These are phyloP conservation scores for Colletotrichum noveboracense DNA, from an alignment of 2,329 filamentous ascomycete genomes.

Conservation along the genomic window DNA sequence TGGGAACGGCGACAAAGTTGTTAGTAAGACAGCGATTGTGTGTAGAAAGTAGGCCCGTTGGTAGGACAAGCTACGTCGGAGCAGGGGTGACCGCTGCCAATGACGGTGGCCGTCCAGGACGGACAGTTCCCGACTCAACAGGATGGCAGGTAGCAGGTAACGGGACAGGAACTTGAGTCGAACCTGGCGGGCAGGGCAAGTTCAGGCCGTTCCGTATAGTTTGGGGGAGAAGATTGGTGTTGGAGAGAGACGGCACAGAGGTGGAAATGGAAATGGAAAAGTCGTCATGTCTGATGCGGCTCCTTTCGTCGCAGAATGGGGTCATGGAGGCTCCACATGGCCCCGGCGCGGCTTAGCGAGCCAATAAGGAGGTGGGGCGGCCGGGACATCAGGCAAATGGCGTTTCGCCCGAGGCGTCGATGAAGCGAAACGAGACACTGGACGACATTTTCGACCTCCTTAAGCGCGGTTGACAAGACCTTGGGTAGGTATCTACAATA, in stretches of 20 bases:
- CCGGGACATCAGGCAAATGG: slow-evolving; percentile 34
- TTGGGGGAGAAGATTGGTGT: not conserved
- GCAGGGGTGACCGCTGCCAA: not conserved
- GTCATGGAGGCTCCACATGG: slow-evolving; percentile 24
- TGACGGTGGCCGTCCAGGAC: not conserved
- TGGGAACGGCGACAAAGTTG: not conserved
- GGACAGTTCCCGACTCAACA: slow-evolving; percentile 9
- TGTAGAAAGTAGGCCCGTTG: not conserved
- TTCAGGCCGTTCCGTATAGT: not conserved
- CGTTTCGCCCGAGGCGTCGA: slow-evolving; percentile 44
- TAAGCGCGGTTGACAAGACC: slow-evolving; percentile 2
- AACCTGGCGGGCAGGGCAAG: slow-evolving; percentile 6
- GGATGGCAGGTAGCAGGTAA: slow-evolving; percentile 17
- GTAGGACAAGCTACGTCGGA: not conserved
- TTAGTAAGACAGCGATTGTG: accelerated
- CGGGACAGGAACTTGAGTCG: slow-evolving; percentile 7
- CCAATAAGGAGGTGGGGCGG: slow-evolving; percentile 26
- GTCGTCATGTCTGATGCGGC: slow-evolving; percentile 30
- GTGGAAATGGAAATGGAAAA: not conserved
- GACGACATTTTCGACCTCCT: slow-evolving; percentile 2
- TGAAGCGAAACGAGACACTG: slow-evolving; percentile 39
- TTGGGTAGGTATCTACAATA: not conserved
- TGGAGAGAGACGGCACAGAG: not conserved
- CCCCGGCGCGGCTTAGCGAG: slow-evolving; percentile 14
- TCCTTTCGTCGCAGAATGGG: slow-evolving; percentile 37